Evolutionary conservation across 1,284 basidiomycete species (phyloP).

Genomic region (Heterobasidion occidentale): DNA sequence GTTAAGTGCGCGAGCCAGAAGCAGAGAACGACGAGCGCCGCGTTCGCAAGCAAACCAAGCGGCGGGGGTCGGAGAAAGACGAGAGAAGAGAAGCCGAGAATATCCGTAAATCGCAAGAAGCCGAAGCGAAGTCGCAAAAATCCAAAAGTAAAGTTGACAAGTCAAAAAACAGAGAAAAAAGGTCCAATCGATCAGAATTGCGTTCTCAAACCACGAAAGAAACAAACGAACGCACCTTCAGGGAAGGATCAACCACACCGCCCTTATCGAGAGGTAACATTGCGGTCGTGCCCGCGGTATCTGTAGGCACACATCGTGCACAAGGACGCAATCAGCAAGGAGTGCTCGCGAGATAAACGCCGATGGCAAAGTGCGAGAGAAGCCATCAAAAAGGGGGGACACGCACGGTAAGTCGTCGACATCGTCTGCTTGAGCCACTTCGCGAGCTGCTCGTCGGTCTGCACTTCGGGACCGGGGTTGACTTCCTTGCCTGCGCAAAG

Average conservation of each 20-base stretch:
- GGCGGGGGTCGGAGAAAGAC: too few relatives aligned
- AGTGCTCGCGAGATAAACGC: not conserved
- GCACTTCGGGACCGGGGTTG: constrained; percentile 12
- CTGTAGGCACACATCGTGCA: not conserved
- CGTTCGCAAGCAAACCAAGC: too few relatives aligned
- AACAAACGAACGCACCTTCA: constrained; percentile 26
- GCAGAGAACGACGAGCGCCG: too few relatives aligned
- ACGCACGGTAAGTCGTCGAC: constrained; percentile 3
- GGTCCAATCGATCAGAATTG: too few relatives aligned
- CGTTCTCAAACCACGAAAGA: too few relatives aligned
- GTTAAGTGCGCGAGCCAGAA: too few relatives aligned
- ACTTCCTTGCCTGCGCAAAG: constrained; percentile 9
- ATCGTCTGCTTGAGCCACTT: constrained; percentile 10
- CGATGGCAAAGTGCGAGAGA: not conserved
- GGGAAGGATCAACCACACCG: constrained; percentile 46
- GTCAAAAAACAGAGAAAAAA: too few relatives aligned
- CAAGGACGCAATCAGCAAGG: too few relatives aligned
- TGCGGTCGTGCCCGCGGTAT: constrained; percentile 28
- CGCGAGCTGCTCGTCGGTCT: constrained; percentile 13
- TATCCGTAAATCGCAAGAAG: too few relatives aligned
- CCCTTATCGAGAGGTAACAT: constrained; percentile 47
- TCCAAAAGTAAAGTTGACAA: too few relatives aligned
- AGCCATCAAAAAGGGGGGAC: not conserved
- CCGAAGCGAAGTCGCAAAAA: too few relatives aligned
- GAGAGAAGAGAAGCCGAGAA: too few relatives aligned